Conservation (phyloP, 2,329 filamentous ascomycete genomes). For the Ploettnerulaceae sp. region DNA sequence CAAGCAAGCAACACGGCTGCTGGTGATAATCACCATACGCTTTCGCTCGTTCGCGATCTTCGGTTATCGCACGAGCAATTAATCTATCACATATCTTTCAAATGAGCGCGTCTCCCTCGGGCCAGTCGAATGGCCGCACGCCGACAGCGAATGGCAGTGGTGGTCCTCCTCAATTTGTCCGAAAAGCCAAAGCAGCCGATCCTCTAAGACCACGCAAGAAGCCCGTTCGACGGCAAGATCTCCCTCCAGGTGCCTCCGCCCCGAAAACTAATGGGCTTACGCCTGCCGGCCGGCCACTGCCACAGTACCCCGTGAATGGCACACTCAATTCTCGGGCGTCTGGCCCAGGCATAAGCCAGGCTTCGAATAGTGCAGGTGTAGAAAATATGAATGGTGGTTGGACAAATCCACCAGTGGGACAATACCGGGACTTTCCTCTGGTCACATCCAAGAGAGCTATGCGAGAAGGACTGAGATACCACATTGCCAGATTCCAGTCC, state of each 20-base stretch:
- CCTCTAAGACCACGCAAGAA: constrained; percentile 61
- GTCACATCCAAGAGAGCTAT: constrained; percentile 78
- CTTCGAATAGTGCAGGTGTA: constrained; percentile 36
- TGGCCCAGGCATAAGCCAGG: constrained; percentile 3
- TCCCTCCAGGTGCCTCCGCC: constrained; percentile 19
- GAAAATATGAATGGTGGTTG: constrained; percentile 51
- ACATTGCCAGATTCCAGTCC: constrained; percentile 70
- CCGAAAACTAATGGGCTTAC: constrained; percentile 23
- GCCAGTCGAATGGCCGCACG: constrained; percentile 42
- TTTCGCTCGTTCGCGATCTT: not conserved
- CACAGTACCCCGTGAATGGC: constrained; percentile 21
- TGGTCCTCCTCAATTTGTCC: constrained; percentile 41
- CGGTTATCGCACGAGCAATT: not conserved
- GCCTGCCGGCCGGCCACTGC: constrained; percentile 11
- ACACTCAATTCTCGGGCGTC: constrained; percentile 8
- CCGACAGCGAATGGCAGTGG: constrained; percentile 47
- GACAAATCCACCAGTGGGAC: constrained; percentile 47
- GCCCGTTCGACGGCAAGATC: constrained; percentile 37
- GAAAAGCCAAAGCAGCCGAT: constrained; percentile 50
- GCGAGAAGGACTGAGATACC: constrained; percentile 74
- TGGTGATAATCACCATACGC: constrained; percentile 11
- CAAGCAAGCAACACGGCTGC: constrained; percentile 11
- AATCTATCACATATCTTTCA: constrained; percentile 6
- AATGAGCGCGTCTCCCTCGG: constrained; percentile 42
- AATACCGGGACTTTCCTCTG: constrained; percentile 58